Evolutionary conservation across 805 yeast species (phyloP), one percentile per base, ranked within the genome.

Genomic region (Metschnikowia dekortorum): DNA sequence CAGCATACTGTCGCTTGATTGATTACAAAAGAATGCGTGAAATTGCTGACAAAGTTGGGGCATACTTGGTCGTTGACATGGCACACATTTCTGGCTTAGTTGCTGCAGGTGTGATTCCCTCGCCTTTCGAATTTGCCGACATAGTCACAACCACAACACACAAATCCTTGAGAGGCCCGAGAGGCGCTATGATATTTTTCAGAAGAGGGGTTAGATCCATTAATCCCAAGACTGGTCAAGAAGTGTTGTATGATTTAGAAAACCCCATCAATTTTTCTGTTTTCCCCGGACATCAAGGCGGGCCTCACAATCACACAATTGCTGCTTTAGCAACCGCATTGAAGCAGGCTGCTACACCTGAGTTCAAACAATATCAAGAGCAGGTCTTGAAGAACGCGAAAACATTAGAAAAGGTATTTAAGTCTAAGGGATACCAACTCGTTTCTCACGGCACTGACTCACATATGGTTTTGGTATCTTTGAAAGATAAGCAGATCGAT

Each of bases 271-370:
- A 94, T 81, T 94, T 94, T 73, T 90, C 97, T 8, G 99, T 94
- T 49, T 94, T 94, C 92, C 99, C 99, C 64, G 99, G 96, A 60
- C 99, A 94, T 75, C 99, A 94, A 79, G 99, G 99, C 79, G 99
- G 99, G 69, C 99, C 99, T 63, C 98, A 94, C 76, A 94, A 94
- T 80, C 99, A 94, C 77, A 94, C 99, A 60, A 94, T 94, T 68
- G 86, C 97, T 61, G 99, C 98, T 34, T 76, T 94, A 64, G 97
- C 98, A 14, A 94, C 91, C 57, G 98, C 99, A 47, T 82, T 94
- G 69, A 90, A 90, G 70, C 99, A 94, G 78, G 95, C 96, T 53
- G 79, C 82, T 57, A 77, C 89, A 47, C 96, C 95, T 53, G 97
- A 91, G 71, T 94, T 85, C 76, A 87, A 82, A 70, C 87, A 82